Evolutionary conservation across 495 filamentous ascomycete species (phyloP).

Genomic region (Sabuloglossum arenarium): DNA sequence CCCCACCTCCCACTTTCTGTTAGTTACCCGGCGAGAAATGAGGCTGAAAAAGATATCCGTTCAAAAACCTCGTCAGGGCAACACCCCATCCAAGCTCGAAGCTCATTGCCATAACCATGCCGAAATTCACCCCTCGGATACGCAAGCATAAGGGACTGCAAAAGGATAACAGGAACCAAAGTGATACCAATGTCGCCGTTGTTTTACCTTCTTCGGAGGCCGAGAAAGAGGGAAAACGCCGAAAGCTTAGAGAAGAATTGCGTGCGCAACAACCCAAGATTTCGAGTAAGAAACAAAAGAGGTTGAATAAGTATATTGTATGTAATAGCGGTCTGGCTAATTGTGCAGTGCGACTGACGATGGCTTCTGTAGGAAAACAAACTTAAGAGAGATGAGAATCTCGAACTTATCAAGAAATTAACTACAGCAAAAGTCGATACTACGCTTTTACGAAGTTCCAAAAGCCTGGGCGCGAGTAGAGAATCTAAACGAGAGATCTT

Average conservation of each 20-base stretch:
- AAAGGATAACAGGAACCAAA: constrained; percentile 32
- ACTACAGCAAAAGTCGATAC: constrained; percentile 63
- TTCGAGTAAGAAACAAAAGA: constrained; percentile 79
- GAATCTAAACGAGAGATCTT: constrained; percentile 47
- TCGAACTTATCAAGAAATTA: constrained; percentile 64
- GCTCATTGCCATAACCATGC: constrained; percentile 25
- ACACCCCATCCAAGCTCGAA: neutral
- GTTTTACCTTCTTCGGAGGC: constrained; percentile 42
- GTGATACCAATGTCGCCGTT: constrained; percentile 54
- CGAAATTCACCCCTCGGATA: constrained; percentile 57
- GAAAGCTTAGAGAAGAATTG: constrained; percentile 44
- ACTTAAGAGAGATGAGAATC: constrained; percentile 81
- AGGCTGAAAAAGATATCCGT: constrained; percentile 2
- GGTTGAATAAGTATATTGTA: constrained; percentile 90
- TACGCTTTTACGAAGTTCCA: constrained; percentile 52
- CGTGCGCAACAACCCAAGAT: constrained; percentile 42
- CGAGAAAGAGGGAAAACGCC: constrained; percentile 47
- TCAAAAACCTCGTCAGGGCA: constrained; percentile 1
- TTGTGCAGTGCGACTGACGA: neutral
- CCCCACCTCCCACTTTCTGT: too few relatives aligned
- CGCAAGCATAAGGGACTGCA: constrained; percentile 54
- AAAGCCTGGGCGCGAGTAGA: constrained; percentile 42
- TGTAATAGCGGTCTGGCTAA: neutral
- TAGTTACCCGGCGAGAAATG: neutral
- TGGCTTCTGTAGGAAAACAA: constrained; percentile 47